Conservation (phyloP, 106 monocot genomes). For the Hemerocallis citrina region DNA sequence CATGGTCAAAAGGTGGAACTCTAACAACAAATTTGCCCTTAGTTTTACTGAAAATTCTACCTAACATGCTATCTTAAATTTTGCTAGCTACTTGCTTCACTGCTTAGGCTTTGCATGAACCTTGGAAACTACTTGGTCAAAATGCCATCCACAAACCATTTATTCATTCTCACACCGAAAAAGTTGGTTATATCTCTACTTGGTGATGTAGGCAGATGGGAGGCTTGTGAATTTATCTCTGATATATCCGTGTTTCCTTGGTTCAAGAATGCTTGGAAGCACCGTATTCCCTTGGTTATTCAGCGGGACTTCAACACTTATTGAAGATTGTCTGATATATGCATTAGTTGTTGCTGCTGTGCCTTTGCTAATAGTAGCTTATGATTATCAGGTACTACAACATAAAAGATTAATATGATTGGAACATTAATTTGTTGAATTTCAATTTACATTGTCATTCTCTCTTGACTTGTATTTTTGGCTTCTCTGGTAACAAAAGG, state of each 20-base stretch:
- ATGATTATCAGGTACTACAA: slow-evolving; percentile 85
- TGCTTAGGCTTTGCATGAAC: too few species aligned
- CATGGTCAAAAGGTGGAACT: too few species aligned
- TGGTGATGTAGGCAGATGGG: slow-evolving; percentile 71
- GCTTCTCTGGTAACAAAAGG: slow-evolving; percentile 24
- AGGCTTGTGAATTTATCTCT: slow-evolving; percentile 62
- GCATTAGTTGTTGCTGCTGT: slow-evolving; percentile 52
- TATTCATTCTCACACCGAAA: too few species aligned
- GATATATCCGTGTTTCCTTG: slow-evolving; percentile 87
- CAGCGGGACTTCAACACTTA: slow-evolving; percentile 25
- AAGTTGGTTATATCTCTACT: slow-evolving; percentile 5
- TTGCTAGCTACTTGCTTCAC: too few species aligned
- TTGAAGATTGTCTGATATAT: slow-evolving; percentile 52
- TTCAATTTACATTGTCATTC: background rate
- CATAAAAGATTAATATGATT: background rate
- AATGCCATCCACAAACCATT: too few species aligned
- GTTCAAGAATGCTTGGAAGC: slow-evolving; percentile 92
- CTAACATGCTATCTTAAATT: too few species aligned
- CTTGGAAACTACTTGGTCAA: too few species aligned
- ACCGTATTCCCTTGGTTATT: slow-evolving; percentile 66
- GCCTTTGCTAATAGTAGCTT: slow-evolving; percentile 53
- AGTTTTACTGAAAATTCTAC: too few species aligned
- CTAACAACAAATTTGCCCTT: too few species aligned
- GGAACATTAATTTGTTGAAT: background rate
- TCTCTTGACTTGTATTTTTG: background rate